phyloP scores from a whole-genome alignment of 257 asterid species.

The Solanum pennellii region DNA sequence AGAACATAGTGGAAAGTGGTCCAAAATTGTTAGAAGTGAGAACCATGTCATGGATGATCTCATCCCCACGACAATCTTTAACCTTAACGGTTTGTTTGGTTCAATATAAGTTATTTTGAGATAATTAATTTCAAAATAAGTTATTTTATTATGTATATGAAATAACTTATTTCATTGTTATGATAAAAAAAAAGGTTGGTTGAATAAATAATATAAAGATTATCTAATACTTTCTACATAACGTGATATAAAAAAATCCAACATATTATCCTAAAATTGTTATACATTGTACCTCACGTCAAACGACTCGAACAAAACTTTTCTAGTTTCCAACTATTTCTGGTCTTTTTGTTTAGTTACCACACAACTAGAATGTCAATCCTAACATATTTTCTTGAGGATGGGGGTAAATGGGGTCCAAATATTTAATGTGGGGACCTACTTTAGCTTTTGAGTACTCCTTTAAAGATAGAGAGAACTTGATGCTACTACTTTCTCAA shows the following conservation, averaged over 20 bases:
- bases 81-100: not conserved
- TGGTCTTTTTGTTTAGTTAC: not conserved
- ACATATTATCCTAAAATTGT: no score
- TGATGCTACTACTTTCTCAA: not conserved
- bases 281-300: not conserved
- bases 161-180: not conserved
- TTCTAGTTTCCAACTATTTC: not conserved
- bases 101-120: accelerated
- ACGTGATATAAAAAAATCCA: not conserved
- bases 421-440: not conserved
- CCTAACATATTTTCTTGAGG: not conserved
- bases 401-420: not conserved
- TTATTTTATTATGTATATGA: no score
- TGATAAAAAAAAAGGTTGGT: no score
- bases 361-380: not conserved
- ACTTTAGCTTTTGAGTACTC: not conserved
- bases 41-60: slow-evolving; percentile 1
- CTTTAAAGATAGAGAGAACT: not conserved
- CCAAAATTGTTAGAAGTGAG: not conserved
- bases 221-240: not conserved
- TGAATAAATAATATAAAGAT: not conserved
- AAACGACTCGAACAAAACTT: not conserved
- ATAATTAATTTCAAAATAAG: not conserved
- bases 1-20: not conserved
- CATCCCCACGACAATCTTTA: not conserved